Evolutionary conservation across 768 basidiomycete genomes (phyloP), one percentile per base, ranked within the genome.

Genomic region (Termitomyces bulborhizus): DNA sequence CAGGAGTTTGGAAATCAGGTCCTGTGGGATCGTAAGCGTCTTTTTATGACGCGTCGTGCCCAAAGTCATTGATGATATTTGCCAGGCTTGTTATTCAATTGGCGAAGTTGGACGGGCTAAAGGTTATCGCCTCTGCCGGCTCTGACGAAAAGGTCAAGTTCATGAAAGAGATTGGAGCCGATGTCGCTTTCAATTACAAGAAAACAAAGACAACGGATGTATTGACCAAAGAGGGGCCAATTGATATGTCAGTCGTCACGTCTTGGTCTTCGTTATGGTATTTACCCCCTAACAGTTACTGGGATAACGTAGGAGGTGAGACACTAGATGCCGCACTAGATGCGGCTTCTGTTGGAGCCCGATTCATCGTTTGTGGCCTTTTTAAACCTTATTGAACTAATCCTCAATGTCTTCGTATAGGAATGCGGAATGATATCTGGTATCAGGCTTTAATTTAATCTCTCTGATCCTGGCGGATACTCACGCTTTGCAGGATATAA

Each of bases 111-210:
- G 74, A 78, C 21, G 79, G 79, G 2, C 62, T 77, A 24, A 85
- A 83, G 59, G 88, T 90, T 40, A 85, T 91, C 49, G 84, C 79
- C 0, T 86, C 83, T 1, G 83, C 86, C 0, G 86, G 90, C 4
- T 79, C 79, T 0, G 84, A 88, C 24, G 83, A 86, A 49, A 90
- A 91, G 67, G 83, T 90, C 5, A 64, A 72, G 11, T 86, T 78
- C 62, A 67, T 85, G 68, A 75, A 75, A 51, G 74, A 76, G 1
- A 57, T 86, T 18, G 87, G 85, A 2, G 79, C 82, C 0, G 86
- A 90, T 58, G 76, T 84, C 6, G 82, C 75, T 1, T 88, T 87
- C 72, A 88, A 90, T 66, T 88, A 86, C 70, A 85, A 90, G 75
- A 86, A 76, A 0, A 70, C 71, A 1, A 68, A 72, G 46, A 81